Percentiles rank a stretch among this genome's conserved stretches.
Evolutionary conservation across 2,329 filamentous ascomycete species (phyloP).

Genomic region (Orbilia quercus): DNA sequence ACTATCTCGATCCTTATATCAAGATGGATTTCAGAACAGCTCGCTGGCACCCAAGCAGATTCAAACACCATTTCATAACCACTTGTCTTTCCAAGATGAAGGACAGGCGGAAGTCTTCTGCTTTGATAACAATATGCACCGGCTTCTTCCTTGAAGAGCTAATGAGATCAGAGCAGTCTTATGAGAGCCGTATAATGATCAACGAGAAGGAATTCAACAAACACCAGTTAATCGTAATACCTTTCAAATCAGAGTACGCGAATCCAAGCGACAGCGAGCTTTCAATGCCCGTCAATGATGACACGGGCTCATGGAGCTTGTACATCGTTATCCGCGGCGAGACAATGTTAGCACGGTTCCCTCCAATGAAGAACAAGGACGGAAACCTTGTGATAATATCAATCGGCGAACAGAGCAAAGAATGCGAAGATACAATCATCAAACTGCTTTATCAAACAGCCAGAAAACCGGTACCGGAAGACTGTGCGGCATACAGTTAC

Average conservation of each 20-base stretch:
- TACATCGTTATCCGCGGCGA: conserved; percentile 42
- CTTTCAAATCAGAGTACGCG: conserved; percentile 7
- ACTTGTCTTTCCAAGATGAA: conserved; percentile 43
- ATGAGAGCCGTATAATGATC: conserved; percentile 32
- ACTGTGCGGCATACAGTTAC: conserved; percentile 24
- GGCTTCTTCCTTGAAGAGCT: conserved; percentile 53
- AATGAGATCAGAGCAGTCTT: conserved; percentile 16
- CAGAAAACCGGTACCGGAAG: conserved; percentile 1
- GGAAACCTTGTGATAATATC: conserved; percentile 34
- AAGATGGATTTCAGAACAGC: conserved; percentile 43
- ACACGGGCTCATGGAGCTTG: conserved; percentile 14
- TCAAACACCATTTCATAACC: conserved; percentile 44
- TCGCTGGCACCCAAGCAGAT: conserved; percentile 46
- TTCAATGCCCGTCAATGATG: neutral
- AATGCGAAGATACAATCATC: conserved; percentile 34
- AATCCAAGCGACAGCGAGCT: neutral
- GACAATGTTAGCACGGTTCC: conserved; percentile 32
- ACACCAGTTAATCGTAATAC: conserved; percentile 43
- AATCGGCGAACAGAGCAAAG: conserved; percentile 21
- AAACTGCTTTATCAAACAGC: conserved; percentile 27
- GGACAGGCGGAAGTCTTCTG: conserved; percentile 28
- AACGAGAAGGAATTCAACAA: conserved; percentile 16
- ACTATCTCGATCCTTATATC: too few species aligned
- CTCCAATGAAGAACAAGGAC: neutral
- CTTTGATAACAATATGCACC: conserved; percentile 32